Percentiles rank a stretch among this genome's conserved stretches.
phyloP scores from a whole-genome alignment of 352 stramenopile genomes.

The Pythium plurisporium region DNA sequence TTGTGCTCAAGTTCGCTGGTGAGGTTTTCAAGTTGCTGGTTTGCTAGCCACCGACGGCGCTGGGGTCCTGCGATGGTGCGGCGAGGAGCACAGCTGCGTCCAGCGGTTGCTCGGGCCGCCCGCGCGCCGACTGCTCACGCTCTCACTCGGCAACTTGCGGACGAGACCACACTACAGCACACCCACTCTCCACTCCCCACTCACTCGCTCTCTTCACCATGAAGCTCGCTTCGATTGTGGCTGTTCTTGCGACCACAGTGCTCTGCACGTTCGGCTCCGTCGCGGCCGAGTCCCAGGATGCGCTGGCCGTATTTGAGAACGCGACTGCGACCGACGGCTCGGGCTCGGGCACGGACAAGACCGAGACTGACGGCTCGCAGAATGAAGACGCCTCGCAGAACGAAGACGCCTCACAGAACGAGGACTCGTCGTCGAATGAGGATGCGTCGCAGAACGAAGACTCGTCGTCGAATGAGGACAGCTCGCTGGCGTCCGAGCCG shows the following conservation, averaged over 20 bases:
- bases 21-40: too few relatives aligned
- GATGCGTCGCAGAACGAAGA: background rate
- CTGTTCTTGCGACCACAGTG: background rate
- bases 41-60: too few relatives aligned
- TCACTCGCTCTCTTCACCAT: background rate
- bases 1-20: too few relatives aligned
- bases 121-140: background rate
- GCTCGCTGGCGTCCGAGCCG: background rate
- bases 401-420: background rate
- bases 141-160: conserved; percentile 8
- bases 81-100: too few relatives aligned
- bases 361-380: background rate
- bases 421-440: background rate
- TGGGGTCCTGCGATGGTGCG: too few relatives aligned
- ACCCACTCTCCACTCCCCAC: background rate
- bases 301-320: background rate
- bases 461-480: background rate
- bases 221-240: background rate
- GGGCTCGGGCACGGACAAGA: too few relatives aligned
- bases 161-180: background rate
- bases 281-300: background rate
- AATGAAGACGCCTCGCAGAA: background rate
- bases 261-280: background rate
- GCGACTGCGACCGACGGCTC: background rate
- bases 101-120: background rate